Evolutionary conservation across 768 basidiomycete genomes (phyloP).

Genomic region (Leccinum obscurum): DNA sequence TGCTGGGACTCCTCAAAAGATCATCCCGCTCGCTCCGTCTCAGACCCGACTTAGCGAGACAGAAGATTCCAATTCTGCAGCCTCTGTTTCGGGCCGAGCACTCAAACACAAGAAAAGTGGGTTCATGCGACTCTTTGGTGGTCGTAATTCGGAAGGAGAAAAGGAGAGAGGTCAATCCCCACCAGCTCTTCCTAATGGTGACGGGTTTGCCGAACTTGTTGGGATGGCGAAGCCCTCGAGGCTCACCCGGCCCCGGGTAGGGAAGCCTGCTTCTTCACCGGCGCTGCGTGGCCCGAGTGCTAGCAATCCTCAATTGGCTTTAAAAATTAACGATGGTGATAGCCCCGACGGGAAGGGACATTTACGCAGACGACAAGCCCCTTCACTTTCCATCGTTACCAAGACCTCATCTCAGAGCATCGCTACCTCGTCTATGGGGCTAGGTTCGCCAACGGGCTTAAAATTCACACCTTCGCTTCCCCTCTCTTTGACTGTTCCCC

Average conservation of each 20-base stretch:
- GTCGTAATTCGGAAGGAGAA: slow-evolving; percentile 35
- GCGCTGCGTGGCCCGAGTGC: slow-evolving; percentile 29
- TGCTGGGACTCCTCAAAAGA: slow-evolving; percentile 52
- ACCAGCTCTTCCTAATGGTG: slow-evolving; percentile 55
- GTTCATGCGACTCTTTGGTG: slow-evolving; percentile 76
- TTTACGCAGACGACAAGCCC: slow-evolving; percentile 32
- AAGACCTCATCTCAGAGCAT: slow-evolving; percentile 17
- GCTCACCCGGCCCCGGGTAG: slow-evolving; percentile 35
- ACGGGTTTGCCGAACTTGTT: slow-evolving; percentile 35
- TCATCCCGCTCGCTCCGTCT: slow-evolving; percentile 36
- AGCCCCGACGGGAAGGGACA: slow-evolving; percentile 21
- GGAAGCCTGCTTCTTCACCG: slow-evolving; percentile 43
- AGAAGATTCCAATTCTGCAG: slow-evolving; percentile 37
- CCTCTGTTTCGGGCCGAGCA: slow-evolving; percentile 38
- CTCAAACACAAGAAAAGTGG: slow-evolving; percentile 80
- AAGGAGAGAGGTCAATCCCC: slow-evolving; percentile 46
- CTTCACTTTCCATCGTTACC: slow-evolving; percentile 32
- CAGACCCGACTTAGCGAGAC: slow-evolving; percentile 40
- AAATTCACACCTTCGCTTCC: slow-evolving; percentile 12
- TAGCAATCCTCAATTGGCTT: slow-evolving; percentile 20
- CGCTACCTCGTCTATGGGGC: slow-evolving; percentile 16
- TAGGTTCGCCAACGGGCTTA: slow-evolving; percentile 9
- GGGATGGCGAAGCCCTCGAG: slow-evolving; percentile 31
- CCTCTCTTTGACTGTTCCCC: slow-evolving; percentile 35
- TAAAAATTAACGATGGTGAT: slow-evolving; percentile 7